Base-by-base conservation (phyloP, 345 rosid genomes). In the Hibiscus mutabilis region DNA sequence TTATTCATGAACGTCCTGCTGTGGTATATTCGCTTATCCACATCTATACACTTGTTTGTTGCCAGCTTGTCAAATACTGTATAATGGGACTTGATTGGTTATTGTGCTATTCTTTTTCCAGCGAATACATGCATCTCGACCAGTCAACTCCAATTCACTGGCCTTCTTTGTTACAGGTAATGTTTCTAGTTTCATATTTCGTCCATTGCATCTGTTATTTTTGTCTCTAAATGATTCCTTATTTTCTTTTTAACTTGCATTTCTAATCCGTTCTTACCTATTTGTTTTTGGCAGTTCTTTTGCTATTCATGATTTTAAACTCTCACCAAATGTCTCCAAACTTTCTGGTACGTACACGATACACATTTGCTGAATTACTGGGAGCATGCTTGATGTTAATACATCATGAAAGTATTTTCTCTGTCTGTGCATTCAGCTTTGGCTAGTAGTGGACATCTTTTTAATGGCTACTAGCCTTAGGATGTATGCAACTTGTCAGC, bases 401-500 rank as follows among this genome's bases (percentile, higher is more conserved):
- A 19, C 46, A 66, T 74, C 44, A 57, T 49, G 57, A 52, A 61
- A 0, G 66, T 53, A 22, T 63, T 29, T 60, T 51, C 10, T 29
- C 1, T 73, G 46, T 59, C 44, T 65, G 16, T 67, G 53, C 56
- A n/a, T 79, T 80, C 82, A 89, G 91, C 85, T 87, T 52, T 89
- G 89, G 91, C 77, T 87, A 40, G 89, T 89, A 37, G 88, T 89
- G 12, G 84, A 85, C 37, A 81, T 89, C 63, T 89, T 86, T 79
- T 60, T 86, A 71, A 77, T 86, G 85, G 93, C 89, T 49, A 87
- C 89, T 25, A 84, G 83, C 84, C 79, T 87, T 40, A 76, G 91
- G 79, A 87, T 89, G 90, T 85, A 84, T 56, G 90, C 90, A 58
- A 87, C 88, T 55, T 87, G 90, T 79, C 91, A 87, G 75, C 88